phyloP scores from a whole-genome alignment of 305 asterid genomes.

The Ilex paraguariensis region DNA sequence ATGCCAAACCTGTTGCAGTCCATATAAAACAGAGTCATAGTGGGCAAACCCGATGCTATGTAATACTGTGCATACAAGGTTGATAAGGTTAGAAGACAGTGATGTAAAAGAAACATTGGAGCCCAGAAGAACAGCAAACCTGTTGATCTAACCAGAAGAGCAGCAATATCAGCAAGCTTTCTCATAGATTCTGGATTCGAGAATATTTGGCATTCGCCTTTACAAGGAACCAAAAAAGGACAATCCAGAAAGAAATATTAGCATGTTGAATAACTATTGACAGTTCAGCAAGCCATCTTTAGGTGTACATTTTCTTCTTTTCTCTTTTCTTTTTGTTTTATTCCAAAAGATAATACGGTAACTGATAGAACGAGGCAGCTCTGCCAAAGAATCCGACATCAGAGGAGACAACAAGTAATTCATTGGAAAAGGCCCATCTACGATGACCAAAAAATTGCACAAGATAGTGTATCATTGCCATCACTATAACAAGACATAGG shows the following conservation, averaged over 20 bases:
- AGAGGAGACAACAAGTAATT: no score
- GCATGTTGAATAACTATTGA: conserved; percentile 10
- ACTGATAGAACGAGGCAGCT: no score
- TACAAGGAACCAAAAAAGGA: conserved; percentile 8
- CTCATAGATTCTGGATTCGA: conserved; percentile 42
- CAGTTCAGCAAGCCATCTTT: neutral
- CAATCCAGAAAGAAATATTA: conserved; percentile 4
- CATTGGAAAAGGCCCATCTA: no score
- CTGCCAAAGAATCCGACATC: no score
- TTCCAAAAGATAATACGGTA: no score
- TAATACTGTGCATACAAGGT: neutral
- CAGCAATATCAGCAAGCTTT: conserved; percentile 53
- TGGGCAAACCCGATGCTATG: neutral
- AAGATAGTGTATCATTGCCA: neutral
- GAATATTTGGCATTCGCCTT: conserved; percentile 51
- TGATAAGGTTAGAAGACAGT: neutral
- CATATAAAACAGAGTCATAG: conserved; percentile 3
- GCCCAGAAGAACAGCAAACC: conserved; percentile 16
- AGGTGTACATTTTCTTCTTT: neutral
- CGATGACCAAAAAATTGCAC: neutral
- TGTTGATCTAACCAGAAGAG: conserved; percentile 42
- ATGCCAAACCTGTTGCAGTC: conserved; percentile 54
- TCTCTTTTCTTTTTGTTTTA: neutral
- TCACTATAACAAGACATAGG: neutral
- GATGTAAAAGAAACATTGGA: conserved; percentile 2